Conservation (phyloP, 1,284 basidiomycete genomes). For the Ganoderma meredithae region DNA sequence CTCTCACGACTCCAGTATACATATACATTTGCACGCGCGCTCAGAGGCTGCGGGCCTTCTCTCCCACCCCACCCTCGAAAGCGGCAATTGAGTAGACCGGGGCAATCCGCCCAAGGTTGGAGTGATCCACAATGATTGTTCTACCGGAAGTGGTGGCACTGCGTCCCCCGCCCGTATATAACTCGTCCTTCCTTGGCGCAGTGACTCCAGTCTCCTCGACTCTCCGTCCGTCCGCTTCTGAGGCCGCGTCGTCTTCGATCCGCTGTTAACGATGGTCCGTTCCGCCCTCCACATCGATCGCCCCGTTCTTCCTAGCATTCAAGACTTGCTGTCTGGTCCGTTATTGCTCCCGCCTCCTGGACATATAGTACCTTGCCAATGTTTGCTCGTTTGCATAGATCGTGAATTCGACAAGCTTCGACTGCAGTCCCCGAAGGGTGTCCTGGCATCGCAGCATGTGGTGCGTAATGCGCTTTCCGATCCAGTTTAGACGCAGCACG, state of each 20-base stretch:
- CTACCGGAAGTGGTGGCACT: slow-evolving; percentile 27
- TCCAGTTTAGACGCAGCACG: neutral
- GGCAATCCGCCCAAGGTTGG: slow-evolving; percentile 10
- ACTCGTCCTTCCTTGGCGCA: slow-evolving; percentile 21
- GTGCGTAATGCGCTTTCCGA: neutral
- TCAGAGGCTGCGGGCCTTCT: neutral
- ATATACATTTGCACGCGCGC: neutral
- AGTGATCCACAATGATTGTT: slow-evolving; percentile 29
- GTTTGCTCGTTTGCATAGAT: neutral
- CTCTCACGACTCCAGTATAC: slow-evolving; percentile 1
- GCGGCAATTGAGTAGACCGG: neutral
- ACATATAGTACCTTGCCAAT: neutral
- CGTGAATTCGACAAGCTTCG: slow-evolving; percentile 17
- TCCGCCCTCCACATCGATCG: slow-evolving; percentile 12
- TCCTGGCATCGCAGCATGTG: neutral
- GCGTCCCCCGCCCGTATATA: slow-evolving; percentile 28
- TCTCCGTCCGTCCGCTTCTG: neutral
- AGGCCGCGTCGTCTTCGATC: neutral
- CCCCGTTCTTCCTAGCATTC: slow-evolving; percentile 26
- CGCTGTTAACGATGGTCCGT: slow-evolving; percentile 9
- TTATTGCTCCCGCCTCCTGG: neutral
- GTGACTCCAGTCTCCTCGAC: slow-evolving; percentile 12
- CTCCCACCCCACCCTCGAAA: slow-evolving; percentile 10
- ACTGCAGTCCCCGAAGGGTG: neutral
- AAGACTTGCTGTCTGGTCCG: slow-evolving; percentile 25